Evolutionary conservation across 768 basidiomycete genomes (phyloP).

Genomic region (Mycena galericulata): DNA sequence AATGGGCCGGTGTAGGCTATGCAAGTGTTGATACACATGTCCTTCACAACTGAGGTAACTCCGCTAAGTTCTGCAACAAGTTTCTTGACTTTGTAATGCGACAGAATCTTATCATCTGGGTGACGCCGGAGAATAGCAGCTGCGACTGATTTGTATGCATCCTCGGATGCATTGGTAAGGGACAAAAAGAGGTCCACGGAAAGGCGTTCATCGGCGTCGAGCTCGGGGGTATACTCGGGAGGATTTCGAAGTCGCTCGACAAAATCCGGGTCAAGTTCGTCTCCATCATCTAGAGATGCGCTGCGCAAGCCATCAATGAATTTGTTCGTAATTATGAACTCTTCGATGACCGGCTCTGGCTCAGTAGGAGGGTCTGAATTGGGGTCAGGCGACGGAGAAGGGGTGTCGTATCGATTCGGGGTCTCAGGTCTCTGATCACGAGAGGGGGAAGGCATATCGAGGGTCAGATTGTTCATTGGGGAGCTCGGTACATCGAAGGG

Average conservation of each 20-base stretch:
- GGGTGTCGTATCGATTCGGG: too few relatives aligned
- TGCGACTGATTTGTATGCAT: constrained; percentile 41
- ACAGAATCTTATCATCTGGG: constrained; percentile 42
- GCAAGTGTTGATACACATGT: constrained; percentile 47
- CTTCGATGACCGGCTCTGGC: constrained; percentile 12
- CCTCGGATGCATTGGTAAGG: constrained; percentile 43
- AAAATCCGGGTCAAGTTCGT: background rate
- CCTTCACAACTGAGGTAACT: constrained; percentile 44
- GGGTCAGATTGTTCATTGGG: too few relatives aligned
- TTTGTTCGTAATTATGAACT: constrained; percentile 31
- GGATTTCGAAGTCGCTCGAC: background rate
- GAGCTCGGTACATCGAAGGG: too few relatives aligned
- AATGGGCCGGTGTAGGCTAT: constrained; percentile 44
- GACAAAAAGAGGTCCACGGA: constrained; percentile 45
- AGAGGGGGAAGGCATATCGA: too few relatives aligned
- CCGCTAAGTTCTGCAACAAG: constrained; percentile 45
- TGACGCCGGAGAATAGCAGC: constrained; percentile 36
- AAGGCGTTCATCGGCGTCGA: constrained; percentile 36
- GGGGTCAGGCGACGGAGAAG: too few relatives aligned
- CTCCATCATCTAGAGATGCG: background rate
- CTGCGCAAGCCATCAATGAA: constrained; percentile 30
- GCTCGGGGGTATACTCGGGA: too few relatives aligned
- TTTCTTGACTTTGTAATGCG: constrained; percentile 43
- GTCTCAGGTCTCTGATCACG: too few relatives aligned
- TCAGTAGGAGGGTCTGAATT: background rate